Conservation (phyloP, 2,329 filamentous ascomycete genomes). For the Neonectria magnoliae region DNA sequence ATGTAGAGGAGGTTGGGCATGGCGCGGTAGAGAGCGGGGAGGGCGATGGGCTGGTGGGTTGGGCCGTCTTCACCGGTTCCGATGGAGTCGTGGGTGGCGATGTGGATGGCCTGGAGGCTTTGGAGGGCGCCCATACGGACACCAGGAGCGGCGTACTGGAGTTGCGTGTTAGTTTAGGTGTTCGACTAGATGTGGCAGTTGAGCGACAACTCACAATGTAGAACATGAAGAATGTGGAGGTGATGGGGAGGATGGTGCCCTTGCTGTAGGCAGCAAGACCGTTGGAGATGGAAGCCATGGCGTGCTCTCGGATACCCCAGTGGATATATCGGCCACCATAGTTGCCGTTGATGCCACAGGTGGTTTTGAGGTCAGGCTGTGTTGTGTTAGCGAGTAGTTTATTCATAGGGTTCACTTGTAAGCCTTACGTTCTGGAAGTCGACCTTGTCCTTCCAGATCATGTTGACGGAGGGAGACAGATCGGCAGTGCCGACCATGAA, state of each 20-base stretch:
- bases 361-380: conserved; percentile 49
- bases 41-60: conserved; percentile 70
- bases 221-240: conserved; percentile 71
- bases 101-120: conserved; percentile 65
- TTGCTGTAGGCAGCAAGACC: conserved; percentile 67
- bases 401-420: neutral
- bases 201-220: conserved; percentile 50
- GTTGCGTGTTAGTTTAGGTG: neutral
- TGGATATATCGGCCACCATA: conserved; percentile 67
- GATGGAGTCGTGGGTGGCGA: conserved; percentile 70
- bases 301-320: conserved; percentile 70
- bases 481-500: conserved; percentile 66
- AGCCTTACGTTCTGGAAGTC: conserved; percentile 57
- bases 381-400: conserved; percentile 4
- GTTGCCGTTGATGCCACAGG: conserved; percentile 63
- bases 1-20: conserved; percentile 72
- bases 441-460: conserved; percentile 64
- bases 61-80: conserved; percentile 69
- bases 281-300: conserved; percentile 67
- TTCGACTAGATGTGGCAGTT: neutral
- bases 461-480: conserved; percentile 62
- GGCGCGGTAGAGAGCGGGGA: conserved; percentile 66
- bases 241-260: conserved; percentile 66
- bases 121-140: conserved; percentile 70
- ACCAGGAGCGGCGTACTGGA: conserved; percentile 62